Percentiles rank a stretch among this genome's conserved stretches.
Conservation (phyloP, 768 basidiomycete species). For the Collybiopsis confluens region DNA sequence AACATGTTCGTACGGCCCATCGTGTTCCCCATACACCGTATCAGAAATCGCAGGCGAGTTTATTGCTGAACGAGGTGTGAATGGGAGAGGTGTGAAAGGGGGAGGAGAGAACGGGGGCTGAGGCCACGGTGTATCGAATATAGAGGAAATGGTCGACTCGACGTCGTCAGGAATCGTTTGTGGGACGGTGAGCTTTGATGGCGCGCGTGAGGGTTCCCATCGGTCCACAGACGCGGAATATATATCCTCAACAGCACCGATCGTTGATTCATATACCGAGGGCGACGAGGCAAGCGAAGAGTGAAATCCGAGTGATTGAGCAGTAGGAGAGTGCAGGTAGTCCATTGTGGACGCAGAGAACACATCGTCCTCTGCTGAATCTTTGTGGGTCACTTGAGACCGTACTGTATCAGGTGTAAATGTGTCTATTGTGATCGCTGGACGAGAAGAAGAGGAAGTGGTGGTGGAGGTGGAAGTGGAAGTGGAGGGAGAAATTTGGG, state of each 20-base stretch:
- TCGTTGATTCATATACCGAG: background rate
- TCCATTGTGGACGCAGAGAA: constrained; percentile 41
- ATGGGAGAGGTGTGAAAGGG: background rate
- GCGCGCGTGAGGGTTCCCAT: background rate
- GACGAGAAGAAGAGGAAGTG: background rate
- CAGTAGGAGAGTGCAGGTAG: constrained; percentile 42
- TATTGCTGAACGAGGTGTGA: constrained; percentile 12
- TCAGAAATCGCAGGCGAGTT: constrained; percentile 16
- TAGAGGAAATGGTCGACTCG: constrained; percentile 31
- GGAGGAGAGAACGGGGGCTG: constrained; percentile 22
- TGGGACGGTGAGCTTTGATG: constrained; percentile 3
- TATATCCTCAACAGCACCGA: too few relatives aligned
- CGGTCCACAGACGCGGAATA: too few relatives aligned
- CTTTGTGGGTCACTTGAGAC: background rate
- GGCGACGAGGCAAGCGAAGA: constrained; percentile 15
- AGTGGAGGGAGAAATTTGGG: too few relatives aligned
- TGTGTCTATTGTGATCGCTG: background rate
- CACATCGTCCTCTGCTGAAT: constrained; percentile 27
- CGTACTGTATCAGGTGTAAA: background rate
- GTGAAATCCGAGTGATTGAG: constrained; percentile 35
- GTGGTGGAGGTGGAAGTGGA: too few relatives aligned
- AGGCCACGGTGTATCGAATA: constrained; percentile 39
- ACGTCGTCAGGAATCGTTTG: constrained; percentile 26
- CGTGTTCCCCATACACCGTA: constrained; percentile 16
- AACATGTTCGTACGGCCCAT: constrained; percentile 16